Conservation (phyloP, 345 rosid genomes). For the Psidium friedrichsthalianum region DNA sequence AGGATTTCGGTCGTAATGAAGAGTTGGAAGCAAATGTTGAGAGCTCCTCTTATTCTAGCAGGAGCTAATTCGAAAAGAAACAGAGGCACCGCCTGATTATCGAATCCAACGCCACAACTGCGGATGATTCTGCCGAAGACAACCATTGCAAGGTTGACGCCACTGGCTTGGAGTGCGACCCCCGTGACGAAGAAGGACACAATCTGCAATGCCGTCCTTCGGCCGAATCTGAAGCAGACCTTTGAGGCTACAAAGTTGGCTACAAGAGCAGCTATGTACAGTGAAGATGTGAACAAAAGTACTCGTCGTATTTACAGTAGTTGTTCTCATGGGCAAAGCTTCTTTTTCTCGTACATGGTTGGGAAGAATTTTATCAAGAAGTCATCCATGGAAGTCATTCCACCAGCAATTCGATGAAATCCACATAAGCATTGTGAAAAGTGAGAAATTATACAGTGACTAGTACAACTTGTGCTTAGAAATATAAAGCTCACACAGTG, state of each 20-base stretch:
- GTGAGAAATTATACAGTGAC: not conserved
- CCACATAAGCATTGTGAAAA: not conserved
- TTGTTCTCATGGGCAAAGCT: constrained; percentile 7
- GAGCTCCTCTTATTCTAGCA: too few species aligned
- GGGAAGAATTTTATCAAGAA: constrained; percentile 12
- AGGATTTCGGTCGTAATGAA: too few species aligned
- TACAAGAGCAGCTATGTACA: constrained; percentile 10
- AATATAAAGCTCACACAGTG: not conserved
- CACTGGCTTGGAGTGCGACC: too few species aligned
- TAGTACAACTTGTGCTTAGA: not conserved
- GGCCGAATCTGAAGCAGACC: constrained; percentile 1
- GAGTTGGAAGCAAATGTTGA: too few species aligned
- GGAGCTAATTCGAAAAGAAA: too few species aligned
- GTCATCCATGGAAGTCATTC: constrained; percentile 17
- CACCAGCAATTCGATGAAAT: constrained; percentile 1
- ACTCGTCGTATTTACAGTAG: constrained; percentile 13
- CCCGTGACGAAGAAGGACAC: too few species aligned
- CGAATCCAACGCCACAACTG: too few species aligned
- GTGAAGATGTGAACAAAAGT: constrained; percentile 15
- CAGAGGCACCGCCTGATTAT: too few species aligned
- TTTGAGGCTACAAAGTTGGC: constrained; percentile 9
- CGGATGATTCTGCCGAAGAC: too few species aligned
- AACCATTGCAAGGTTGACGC: too few species aligned
- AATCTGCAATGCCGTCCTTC: constrained; percentile 4
- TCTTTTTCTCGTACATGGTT: constrained; percentile 1